A percentile compares a stretch with the other conserved stretches of the same genome.
phyloP scores from a whole-genome alignment of 176 grass and related monocot genomes.

The Oryza punctata region DNA sequence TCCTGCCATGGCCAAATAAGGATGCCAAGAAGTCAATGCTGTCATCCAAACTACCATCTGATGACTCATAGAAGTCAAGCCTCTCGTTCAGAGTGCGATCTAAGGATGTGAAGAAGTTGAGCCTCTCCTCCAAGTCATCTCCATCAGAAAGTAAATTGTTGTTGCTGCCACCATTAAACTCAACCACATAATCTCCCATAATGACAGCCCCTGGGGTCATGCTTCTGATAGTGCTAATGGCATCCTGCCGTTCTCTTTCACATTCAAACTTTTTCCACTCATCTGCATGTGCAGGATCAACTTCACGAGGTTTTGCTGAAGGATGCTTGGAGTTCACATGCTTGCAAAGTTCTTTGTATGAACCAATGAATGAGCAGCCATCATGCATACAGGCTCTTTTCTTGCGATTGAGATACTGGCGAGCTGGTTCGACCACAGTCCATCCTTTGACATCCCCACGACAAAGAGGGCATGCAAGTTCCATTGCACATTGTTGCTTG shows the following conservation, averaged over 20 bases:
- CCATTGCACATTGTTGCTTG: slow-evolving; percentile 48
- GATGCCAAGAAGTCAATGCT: slow-evolving; percentile 52
- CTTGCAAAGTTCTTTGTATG: slow-evolving; percentile 71
- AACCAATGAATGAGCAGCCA: slow-evolving; percentile 73
- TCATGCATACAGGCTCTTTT: slow-evolving; percentile 76
- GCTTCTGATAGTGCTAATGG: slow-evolving; percentile 82
- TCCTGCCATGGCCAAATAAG: slow-evolving; percentile 47
- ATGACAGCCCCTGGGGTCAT: slow-evolving; percentile 75
- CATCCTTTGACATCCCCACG: slow-evolving; percentile 90
- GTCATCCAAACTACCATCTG: slow-evolving; percentile 52
- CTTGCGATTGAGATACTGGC: slow-evolving; percentile 78
- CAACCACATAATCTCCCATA: slow-evolving; percentile 93
- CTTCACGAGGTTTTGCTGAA: slow-evolving; percentile 56
- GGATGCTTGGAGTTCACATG: slow-evolving; percentile 73
- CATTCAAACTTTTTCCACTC: slow-evolving; percentile 81
- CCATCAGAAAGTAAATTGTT: slow-evolving; percentile 38
- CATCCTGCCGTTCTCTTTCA: slow-evolving; percentile 77
- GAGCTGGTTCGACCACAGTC: slow-evolving; percentile 85
- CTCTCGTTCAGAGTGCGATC: slow-evolving; percentile 55
- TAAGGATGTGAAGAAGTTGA: slow-evolving; percentile 57
- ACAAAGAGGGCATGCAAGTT: slow-evolving; percentile 86
- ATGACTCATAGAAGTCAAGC: slow-evolving; percentile 47
- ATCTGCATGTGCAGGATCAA: slow-evolving; percentile 79
- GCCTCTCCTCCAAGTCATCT: slow-evolving; percentile 48
- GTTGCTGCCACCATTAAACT: slow-evolving; percentile 56